Evolutionary conservation across 345 rosid species (phyloP).

Genomic region (Pugionium cornutum): DNA sequence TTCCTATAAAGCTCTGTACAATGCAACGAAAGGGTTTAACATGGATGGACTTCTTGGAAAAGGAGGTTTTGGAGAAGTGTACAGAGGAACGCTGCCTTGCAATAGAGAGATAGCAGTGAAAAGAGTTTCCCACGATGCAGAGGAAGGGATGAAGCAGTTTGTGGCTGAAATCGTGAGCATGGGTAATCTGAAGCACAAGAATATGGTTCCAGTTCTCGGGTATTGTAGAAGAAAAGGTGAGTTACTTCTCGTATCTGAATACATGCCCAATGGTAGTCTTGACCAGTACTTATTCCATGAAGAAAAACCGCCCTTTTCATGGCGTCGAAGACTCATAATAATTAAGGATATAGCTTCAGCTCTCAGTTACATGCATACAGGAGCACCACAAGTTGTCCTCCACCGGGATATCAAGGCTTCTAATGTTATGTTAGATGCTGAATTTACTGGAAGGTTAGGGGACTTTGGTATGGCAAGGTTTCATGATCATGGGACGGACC

Average conservation of each 20-base stretch:
- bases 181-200: slow-evolving; percentile 51
- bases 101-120: slow-evolving; percentile 55
- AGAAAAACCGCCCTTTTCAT: slow-evolving; percentile 34
- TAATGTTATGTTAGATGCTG: slow-evolving; percentile 47
- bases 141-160: slow-evolving; percentile 56
- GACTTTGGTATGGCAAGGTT: slow-evolving; percentile 58
- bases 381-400: slow-evolving; percentile 50
- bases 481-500: slow-evolving; percentile 44
- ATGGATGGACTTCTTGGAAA: slow-evolving; percentile 45
- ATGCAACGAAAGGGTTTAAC: slow-evolving; percentile 50
- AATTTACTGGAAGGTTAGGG: slow-evolving; percentile 48
- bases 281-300: slow-evolving; percentile 41
- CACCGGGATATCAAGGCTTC: slow-evolving; percentile 56
- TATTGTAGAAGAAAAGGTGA: slow-evolving; percentile 52
- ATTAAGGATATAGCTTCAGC: slow-evolving; percentile 47
- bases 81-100: slow-evolving; percentile 49
- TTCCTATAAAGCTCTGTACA: slow-evolving; percentile 44
- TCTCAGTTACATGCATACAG: slow-evolving; percentile 49
- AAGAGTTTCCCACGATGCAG: slow-evolving; percentile 49
- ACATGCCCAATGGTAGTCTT: slow-evolving; percentile 52
- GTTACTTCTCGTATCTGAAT: slow-evolving; percentile 48
- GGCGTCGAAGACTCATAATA: slow-evolving; percentile 44
- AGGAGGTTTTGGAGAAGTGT: slow-evolving; percentile 58
- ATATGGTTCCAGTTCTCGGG: slow-evolving; percentile 51
- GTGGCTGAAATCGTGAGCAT: slow-evolving; percentile 48